Conservation (phyloP, 768 basidiomycete species). For the Auricularia heimuer region DNA sequence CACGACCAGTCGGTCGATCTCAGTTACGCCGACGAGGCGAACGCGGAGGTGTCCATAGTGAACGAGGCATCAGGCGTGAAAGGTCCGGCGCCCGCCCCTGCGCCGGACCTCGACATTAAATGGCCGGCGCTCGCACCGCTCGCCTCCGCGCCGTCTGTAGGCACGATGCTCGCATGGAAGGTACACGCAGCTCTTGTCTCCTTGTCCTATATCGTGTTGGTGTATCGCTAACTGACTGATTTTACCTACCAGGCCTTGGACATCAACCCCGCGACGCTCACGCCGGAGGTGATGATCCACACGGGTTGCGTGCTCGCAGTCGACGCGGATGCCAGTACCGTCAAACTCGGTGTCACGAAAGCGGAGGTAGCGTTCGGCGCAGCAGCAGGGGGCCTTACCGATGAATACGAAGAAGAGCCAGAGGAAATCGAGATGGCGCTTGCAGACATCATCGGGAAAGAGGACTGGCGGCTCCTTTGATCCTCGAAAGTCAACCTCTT, state of each 20-base stretch:
- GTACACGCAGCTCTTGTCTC: constrained; percentile 16
- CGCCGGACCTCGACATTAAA: neutral
- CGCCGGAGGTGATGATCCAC: constrained; percentile 49
- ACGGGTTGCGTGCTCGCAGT: constrained; percentile 29
- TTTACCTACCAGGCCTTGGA: constrained; percentile 37
- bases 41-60: constrained; percentile 1
- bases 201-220: too few species aligned
- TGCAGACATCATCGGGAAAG: neutral
- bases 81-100: neutral
- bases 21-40: constrained; percentile 26
- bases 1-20: constrained; percentile 5
- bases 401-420: constrained; percentile 18
- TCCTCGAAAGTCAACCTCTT: too few species aligned
- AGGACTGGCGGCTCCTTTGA: neutral
- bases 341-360: constrained; percentile 14
- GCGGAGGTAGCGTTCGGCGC: constrained; percentile 22
- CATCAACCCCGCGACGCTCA: constrained; percentile 47
- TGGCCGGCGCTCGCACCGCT: neutral
- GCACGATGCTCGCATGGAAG: constrained; percentile 38
- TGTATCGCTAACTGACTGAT: too few species aligned
- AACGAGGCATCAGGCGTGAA: neutral
- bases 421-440: constrained; percentile 12
- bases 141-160: neutral
- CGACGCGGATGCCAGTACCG: constrained; percentile 14
- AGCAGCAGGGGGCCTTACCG: constrained; percentile 3